phyloP scores from a whole-genome alignment of 495 filamentous ascomycete species.

The Neurospora sp. region DNA sequence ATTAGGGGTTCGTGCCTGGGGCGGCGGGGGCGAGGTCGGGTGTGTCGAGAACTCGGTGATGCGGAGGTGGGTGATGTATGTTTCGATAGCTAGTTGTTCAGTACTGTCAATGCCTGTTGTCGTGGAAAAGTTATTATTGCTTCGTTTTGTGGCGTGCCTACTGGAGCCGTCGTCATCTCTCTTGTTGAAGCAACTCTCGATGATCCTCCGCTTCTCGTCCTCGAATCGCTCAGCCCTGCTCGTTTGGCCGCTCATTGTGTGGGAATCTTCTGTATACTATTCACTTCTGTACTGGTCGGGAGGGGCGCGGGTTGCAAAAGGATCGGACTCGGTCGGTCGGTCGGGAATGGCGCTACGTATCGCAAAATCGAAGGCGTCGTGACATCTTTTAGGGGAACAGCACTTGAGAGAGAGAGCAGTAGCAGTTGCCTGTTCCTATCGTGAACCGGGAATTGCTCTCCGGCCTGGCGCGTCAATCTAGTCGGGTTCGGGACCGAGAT shows the following conservation, averaged over 20 bases:
- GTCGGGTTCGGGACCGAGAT: not conserved
- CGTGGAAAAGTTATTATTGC: not conserved
- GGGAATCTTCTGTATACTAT: not conserved
- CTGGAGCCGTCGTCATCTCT: constrained; percentile 71
- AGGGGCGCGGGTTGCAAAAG: not conserved
- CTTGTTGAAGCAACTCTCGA: constrained; percentile 84
- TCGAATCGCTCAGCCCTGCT: constrained; percentile 85
- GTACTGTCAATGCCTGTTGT: not conserved
- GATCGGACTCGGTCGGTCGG: not conserved
- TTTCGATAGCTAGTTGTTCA: constrained; percentile 47
- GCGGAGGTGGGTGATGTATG: constrained; percentile 93
- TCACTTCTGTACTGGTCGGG: too few species aligned
- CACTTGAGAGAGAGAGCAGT: not conserved
- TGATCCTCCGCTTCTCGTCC: constrained; percentile 88
- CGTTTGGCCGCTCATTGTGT: constrained; percentile 27
- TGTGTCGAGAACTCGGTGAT: constrained; percentile 75
- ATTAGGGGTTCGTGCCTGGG: constrained; percentile 48
- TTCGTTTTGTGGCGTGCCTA: constrained; percentile 33
- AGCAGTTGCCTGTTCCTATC: not conserved
- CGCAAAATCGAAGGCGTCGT: not conserved
- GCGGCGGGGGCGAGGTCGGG: constrained; percentile 79
- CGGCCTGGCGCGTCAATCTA: not conserved
- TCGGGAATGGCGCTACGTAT: not conserved
- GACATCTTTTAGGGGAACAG: not conserved
- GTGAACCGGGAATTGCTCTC: not conserved